Conservation (phyloP, 1,284 basidiomycete genomes). For the Ganoderma meredithae region DNA sequence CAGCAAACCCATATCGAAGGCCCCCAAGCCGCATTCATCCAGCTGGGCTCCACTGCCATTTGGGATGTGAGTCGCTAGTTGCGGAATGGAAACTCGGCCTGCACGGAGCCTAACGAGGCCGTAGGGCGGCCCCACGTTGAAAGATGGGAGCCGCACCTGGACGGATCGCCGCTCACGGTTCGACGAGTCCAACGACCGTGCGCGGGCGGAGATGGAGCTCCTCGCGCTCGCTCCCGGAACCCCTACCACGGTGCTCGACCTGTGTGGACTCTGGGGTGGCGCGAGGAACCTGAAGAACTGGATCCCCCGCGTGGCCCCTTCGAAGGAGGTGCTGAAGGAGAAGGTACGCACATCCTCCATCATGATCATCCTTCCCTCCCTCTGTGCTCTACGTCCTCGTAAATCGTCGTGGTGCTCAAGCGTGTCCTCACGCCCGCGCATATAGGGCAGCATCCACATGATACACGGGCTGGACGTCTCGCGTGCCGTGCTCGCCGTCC, state of each 20-base stretch:
- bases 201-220: constrained; percentile 61
- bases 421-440: not conserved
- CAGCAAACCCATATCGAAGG: constrained; percentile 42
- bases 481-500: constrained; percentile 62
- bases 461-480: constrained; percentile 66
- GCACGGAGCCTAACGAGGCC: not conserved
- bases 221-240: constrained; percentile 50
- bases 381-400: not conserved
- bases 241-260: constrained; percentile 64
- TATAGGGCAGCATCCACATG: constrained; percentile 65
- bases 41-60: constrained; percentile 69
- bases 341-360: constrained; percentile 50
- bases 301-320: constrained; percentile 58
- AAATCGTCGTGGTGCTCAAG: not conserved
- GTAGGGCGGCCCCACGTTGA: constrained; percentile 29
- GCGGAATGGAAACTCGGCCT: not conserved
- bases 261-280: constrained; percentile 72
- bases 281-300: constrained; percentile 55
- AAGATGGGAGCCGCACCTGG: constrained; percentile 36
- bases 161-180: constrained; percentile 60
- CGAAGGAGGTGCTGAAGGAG: constrained; percentile 57
- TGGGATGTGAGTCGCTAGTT: constrained; percentile 57
- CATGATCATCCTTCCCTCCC: not conserved
- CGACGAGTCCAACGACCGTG: constrained; percentile 49
- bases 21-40: constrained; percentile 51